A percentile compares a stretch with the other conserved stretches of the same genome.
Conservation (phyloP, 352 stramenopile genomes). For the Phytopythium litorale region DNA sequence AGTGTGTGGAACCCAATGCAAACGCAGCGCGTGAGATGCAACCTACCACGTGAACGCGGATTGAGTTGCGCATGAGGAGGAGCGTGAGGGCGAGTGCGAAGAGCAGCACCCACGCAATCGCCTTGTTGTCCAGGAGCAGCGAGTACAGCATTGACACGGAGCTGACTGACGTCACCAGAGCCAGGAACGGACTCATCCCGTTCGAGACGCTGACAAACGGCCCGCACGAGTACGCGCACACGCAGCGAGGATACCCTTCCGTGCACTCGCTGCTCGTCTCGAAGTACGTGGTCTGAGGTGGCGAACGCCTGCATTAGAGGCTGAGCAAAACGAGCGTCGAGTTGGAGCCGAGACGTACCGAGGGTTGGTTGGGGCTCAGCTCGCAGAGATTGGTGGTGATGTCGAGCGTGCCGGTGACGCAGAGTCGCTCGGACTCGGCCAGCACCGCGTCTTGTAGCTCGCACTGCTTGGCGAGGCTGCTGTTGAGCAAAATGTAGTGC, state of each 20-base stretch:
- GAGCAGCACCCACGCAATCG: conserved; percentile 37
- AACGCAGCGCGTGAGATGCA: not conserved
- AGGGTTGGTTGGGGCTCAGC: conserved; percentile 24
- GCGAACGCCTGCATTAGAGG: not conserved
- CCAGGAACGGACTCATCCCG: conserved; percentile 41
- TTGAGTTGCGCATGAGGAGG: conserved; percentile 55
- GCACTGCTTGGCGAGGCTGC: conserved; percentile 51
- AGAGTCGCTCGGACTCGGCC: conserved; percentile 13
- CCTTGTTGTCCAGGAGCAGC: conserved; percentile 30
- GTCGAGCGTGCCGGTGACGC: conserved; percentile 26
- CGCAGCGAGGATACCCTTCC: conserved; percentile 49
- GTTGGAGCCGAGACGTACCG: conserved; percentile 17
- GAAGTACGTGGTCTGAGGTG: conserved; percentile 47
- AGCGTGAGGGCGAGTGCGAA: conserved; percentile 25
- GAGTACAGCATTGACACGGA: conserved; percentile 30
- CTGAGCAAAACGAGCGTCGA: not conserved
- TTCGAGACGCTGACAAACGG: conserved; percentile 40
- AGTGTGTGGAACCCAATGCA: not conserved
- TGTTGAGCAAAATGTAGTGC: conserved; percentile 56
- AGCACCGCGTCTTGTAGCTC: conserved; percentile 40
- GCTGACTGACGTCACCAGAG: conserved; percentile 20
- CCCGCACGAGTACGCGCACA: conserved; percentile 59
- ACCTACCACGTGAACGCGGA: conserved; percentile 44
- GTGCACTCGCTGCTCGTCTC: conserved; percentile 25
- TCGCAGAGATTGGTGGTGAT: conserved; percentile 24